Evolutionary conservation across 441 rosid genomes (phyloP).

Genomic region (Adansonia madagascariensis): DNA sequence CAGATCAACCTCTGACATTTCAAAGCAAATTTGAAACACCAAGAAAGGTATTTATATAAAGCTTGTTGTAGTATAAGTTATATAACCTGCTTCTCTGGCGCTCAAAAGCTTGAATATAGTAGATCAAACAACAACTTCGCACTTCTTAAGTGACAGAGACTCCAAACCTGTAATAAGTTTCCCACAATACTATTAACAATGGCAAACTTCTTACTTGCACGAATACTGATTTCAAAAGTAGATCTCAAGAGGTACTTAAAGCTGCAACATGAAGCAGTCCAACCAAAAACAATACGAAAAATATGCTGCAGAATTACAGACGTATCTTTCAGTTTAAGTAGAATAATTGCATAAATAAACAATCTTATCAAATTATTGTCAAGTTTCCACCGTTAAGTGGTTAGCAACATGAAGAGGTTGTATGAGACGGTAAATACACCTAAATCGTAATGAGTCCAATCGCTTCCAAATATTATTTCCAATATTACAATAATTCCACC

Average conservation of each 20-base stretch:
- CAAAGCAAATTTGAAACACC: slow-evolving; percentile 31
- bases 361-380: background rate
- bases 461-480: background rate
- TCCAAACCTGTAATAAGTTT: slow-evolving; percentile 32
- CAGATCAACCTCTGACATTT: slow-evolving; percentile 74
- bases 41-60: slow-evolving; percentile 26
- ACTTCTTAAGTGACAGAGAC: slow-evolving; percentile 32
- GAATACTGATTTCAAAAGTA: slow-evolving; percentile 34
- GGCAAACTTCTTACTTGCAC: slow-evolving; percentile 28
- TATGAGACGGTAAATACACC: background rate
- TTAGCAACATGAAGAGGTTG: background rate
- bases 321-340: slow-evolving; percentile 16
- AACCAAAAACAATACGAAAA: slow-evolving; percentile 23
- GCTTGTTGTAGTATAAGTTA: slow-evolving; percentile 30
- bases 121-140: slow-evolving; percentile 25
- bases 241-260: slow-evolving; percentile 30
- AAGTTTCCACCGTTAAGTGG: background rate
- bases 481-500: background rate
- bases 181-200: slow-evolving; percentile 22
- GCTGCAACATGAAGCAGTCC: slow-evolving; percentile 32
- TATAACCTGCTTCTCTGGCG: slow-evolving; percentile 28
- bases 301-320: slow-evolving; percentile 16
- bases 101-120: slow-evolving; percentile 25
- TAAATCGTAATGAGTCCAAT: background rate
- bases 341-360: slow-evolving; percentile 10